A percentile compares a stretch with the other conserved stretches of the same genome.
Evolutionary conservation across 805 yeast genomes (phyloP).

Genomic region (Candida fluviatilis): DNA sequence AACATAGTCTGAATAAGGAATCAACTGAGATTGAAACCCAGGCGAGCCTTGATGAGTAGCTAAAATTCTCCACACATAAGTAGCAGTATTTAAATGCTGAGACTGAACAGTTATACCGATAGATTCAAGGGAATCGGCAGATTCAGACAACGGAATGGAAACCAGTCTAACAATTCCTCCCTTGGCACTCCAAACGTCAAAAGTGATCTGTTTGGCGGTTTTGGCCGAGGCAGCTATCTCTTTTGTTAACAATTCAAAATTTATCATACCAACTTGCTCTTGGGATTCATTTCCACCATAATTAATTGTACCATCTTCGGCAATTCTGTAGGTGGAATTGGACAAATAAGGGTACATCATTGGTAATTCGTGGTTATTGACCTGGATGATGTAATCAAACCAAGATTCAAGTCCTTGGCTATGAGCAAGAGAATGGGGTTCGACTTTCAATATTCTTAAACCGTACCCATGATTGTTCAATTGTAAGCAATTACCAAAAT

Average conservation of each 20-base stretch:
- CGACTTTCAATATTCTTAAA: constrained; percentile 34
- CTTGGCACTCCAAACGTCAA: constrained; percentile 83
- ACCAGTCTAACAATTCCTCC: constrained; percentile 55
- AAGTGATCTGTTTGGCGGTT: constrained; percentile 36
- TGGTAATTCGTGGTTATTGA: constrained; percentile 65
- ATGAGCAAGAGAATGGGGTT: constrained; percentile 34
- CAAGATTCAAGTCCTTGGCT: constrained; percentile 59
- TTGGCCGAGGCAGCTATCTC: constrained; percentile 36
- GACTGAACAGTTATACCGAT: constrained; percentile 73
- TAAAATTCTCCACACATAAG: constrained; percentile 84
- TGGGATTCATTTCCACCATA: constrained; percentile 30
- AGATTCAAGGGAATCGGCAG: constrained; percentile 27
- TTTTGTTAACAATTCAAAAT: constrained; percentile 39
- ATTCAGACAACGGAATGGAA: constrained; percentile 18
- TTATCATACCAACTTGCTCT: constrained; percentile 33
- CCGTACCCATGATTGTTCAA: constrained; percentile 40
- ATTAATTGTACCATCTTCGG: constrained; percentile 38
- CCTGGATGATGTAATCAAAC: constrained; percentile 82
- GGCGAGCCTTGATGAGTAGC: constrained; percentile 73
- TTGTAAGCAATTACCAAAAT: constrained; percentile 28
- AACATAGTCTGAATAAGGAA: constrained; percentile 83
- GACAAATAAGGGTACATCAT: constrained; percentile 31
- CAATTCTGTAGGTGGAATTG: constrained; percentile 25
- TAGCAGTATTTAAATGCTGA: constrained; percentile 69
- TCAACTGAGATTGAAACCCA: constrained; percentile 75